Base-by-base conservation (phyloP, 805 yeast genomes). In the Candida fluviatilis region DNA sequence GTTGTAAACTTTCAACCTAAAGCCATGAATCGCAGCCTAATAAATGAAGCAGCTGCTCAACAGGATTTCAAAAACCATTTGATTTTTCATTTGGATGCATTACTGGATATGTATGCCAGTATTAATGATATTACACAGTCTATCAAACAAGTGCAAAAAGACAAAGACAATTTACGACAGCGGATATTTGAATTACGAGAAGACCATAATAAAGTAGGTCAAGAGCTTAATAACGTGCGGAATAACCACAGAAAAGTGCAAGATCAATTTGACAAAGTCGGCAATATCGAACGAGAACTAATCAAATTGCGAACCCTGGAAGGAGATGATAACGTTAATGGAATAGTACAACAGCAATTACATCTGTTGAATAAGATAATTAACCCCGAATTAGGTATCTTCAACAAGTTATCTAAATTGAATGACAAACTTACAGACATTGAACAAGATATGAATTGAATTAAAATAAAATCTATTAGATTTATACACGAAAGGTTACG, bases 31-130 rank as follows among this genome's bases (percentile, higher is more conserved):
- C 49, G 50, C 16, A 41, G 35, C 12, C 13, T 36, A 4, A 41
- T 57, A 3, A 57, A 55, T 26, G 59, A 57, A 18, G 35, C 44
- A 28, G 35, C 47, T 5, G 49, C 60, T 8, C 62, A 63, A 17
- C 47, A 55, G 11, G 64, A 62, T 31, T 66, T 60, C 48, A 60
- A 58, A 37, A 46, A 53, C 1, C 62, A 61, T 39, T 29, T 62
- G 10, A 18, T 52, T 12, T 49, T 51, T 36, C 58, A 62, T 36
- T 41, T 68, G 13, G 53, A 48, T 25, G 52, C 60, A 36, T 42
- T 68, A 32, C 41, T 45, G 43, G 73, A 64, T 42, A 48, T 55
- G 11, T 68, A 66, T 44, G 56, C 67, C 7, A 58, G 55, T 31
- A 58, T 67, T 12, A 45, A 53, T 13, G 67, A 60, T 34, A 48